Percentiles rank a stretch among this genome's conserved stretches.
phyloP scores from a whole-genome alignment of 2,329 filamentous ascomycete genomes.

The Colletotrichum lentis region DNA sequence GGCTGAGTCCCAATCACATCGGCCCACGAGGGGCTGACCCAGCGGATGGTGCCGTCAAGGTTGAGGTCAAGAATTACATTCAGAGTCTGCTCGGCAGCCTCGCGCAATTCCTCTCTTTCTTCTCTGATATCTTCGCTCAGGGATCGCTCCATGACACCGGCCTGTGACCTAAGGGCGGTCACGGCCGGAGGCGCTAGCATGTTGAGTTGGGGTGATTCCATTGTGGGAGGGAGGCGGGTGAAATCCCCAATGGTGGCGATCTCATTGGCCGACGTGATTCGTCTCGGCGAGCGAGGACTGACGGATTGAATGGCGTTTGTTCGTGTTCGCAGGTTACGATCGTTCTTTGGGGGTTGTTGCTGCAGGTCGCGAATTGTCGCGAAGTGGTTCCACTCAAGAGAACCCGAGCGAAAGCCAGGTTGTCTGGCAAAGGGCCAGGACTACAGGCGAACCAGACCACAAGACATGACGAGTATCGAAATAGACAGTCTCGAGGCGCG shows the following conservation, averaged over 20 bases:
- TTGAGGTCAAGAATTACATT: constrained; percentile 96
- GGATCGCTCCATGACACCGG: constrained; percentile 67
- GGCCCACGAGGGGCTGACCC: constrained; percentile 95
- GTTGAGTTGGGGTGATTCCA: constrained; percentile 54
- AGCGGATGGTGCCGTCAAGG: constrained; percentile 88
- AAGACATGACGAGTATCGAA: constrained; percentile 54
- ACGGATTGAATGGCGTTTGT: constrained; percentile 20
- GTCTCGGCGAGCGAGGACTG: constrained; percentile 34
- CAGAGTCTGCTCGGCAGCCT: constrained; percentile 93
- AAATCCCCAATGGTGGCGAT: constrained; percentile 44
- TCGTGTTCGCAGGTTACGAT: constrained; percentile 10
- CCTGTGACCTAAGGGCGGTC: constrained; percentile 59
- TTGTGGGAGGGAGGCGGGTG: constrained; percentile 46
- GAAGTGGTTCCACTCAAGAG: constrained; percentile 25
- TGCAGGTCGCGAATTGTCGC: constrained; percentile 23
- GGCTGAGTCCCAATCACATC: constrained; percentile 86
- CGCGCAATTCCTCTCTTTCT: constrained; percentile 90
- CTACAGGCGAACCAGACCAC: constrained; percentile 55
- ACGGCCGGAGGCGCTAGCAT: constrained; percentile 63
- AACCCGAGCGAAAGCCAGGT: constrained; percentile 33
- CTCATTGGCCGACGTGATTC: constrained; percentile 44
- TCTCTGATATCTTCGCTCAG: constrained; percentile 91
- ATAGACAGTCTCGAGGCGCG: constrained; percentile 18
- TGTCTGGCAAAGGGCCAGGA: constrained; percentile 58
- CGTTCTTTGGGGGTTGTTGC: constrained; percentile 4